Base-by-base conservation (phyloP, 2,329 filamentous ascomycete genomes). In the Taxawa tesnikishii region DNA sequence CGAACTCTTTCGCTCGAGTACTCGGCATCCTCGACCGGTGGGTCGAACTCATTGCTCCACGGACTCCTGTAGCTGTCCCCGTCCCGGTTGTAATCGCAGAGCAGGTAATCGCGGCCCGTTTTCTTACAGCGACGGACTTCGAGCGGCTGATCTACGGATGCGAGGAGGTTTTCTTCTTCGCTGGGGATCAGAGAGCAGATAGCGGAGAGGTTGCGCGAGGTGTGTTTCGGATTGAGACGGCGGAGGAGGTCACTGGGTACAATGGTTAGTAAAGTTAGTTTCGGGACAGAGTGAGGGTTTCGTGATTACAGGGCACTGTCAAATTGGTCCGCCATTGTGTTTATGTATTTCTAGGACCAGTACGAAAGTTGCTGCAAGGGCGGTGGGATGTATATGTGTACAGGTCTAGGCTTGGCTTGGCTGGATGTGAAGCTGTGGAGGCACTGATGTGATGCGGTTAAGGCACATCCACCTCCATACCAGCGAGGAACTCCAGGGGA, bases 81-180 rank as follows among this genome's bases (percentile, higher is more conserved):
- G 61, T 98, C 90, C 43, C 90, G 87, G 70, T 98, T 98, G 72
- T 98, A 98, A 71, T 98, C 90, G 69, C 90, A 98, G 51, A 94
- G 81, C 31, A 98, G 75, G 66, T 94, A 98, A 63, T 96, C 90
- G 46, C 88, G 82, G 48, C 85, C 84, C 18, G 83, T 81, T 60
- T 87, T 82, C 47, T 75, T 75, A 68, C 90, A 96, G 44, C 83
- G 80, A 48, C 80, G 78, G 41, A 92, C 73, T 38, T 81, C 77
- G 36, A 98, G 78, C 15, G 90, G 90, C 59, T 96, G 88, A 61
- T 98, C 90, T 47, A 98, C 90, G 15, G 88, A 94, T 44, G 88
- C 90, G 43, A 98, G 83, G 26, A 98, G 83, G 57, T 98, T 90
- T 68, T 98, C 90, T 51, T 88, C 90, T 38, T 98, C 78, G 47